Evolutionary conservation across 1,284 basidiomycete species (phyloP).

Genomic region (Ustilago trichophora): DNA sequence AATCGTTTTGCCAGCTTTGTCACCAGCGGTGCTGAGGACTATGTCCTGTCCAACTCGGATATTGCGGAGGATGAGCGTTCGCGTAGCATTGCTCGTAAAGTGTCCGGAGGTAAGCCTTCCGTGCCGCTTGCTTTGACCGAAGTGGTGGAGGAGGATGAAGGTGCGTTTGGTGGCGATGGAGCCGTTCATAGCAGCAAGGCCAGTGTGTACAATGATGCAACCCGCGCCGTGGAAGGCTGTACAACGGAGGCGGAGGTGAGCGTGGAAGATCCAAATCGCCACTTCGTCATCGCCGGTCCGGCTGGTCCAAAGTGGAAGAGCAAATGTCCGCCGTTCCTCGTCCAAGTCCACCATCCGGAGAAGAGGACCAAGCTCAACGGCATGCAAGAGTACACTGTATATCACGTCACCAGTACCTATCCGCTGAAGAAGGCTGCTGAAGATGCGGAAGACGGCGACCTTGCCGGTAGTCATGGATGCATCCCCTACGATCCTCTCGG

Average conservation of each 20-base stretch:
- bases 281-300: constrained; percentile 77
- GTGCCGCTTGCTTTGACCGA: constrained; percentile 5
- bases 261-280: constrained; percentile 57
- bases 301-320: constrained; percentile 74
- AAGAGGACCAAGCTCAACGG: constrained; percentile 76
- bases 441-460: not conserved
- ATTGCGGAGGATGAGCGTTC: constrained; percentile 26
- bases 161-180: not conserved
- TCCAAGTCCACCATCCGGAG: constrained; percentile 81
- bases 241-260: too few species aligned
- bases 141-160: constrained; percentile 16
- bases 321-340: constrained; percentile 76
- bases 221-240: too few species aligned
- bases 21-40: constrained; percentile 80
- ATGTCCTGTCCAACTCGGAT: constrained; percentile 39
- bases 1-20: constrained; percentile 86
- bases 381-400: constrained; percentile 75
- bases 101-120: constrained; percentile 18
- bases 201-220: too few species aligned
- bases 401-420: constrained; percentile 80
- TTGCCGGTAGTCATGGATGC: not conserved
- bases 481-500: constrained; percentile 51
- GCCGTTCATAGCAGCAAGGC: too few species aligned
- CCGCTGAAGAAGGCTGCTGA: constrained; percentile 40
- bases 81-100: constrained; percentile 29